phyloP scores from a whole-genome alignment of 257 asterid genomes.

The Solanum virginianum region DNA sequence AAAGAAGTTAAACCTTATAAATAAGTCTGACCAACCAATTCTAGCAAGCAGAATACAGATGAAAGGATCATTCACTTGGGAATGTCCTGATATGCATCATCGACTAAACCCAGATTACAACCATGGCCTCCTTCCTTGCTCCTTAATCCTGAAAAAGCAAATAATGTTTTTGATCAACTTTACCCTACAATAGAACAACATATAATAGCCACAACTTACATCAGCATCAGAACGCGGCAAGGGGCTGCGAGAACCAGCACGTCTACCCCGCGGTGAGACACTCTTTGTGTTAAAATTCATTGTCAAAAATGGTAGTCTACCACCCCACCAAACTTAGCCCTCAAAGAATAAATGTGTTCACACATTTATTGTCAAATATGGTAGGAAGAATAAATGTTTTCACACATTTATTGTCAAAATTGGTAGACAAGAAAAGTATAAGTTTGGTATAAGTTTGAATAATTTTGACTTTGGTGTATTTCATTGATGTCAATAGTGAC shows the following conservation, averaged over 20 bases:
- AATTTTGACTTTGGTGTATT: no score
- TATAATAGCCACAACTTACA: constrained; percentile 26
- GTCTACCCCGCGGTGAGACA: constrained; percentile 59
- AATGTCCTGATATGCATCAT: constrained; percentile 4
- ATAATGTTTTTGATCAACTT: not conserved
- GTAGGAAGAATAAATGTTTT: no score
- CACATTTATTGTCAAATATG: no score
- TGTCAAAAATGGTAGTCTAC: no score
- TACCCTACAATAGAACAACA: not conserved
- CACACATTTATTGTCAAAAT: no score
- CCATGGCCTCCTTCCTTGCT: constrained; percentile 3
- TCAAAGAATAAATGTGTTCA: no score
- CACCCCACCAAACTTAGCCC: no score
- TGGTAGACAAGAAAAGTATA: no score
- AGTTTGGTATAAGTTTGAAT: no score
- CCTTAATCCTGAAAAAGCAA: constrained; percentile 26
- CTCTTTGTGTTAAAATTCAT: no score
- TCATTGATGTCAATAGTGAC: no score
- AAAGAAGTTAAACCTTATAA: constrained; percentile 40
- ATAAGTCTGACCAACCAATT: constrained; percentile 16
- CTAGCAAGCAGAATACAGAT: constrained; percentile 34
- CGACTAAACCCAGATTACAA: not conserved
- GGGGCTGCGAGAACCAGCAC: constrained; percentile 53
- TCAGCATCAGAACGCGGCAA: constrained; percentile 76
- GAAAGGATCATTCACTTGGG: constrained; percentile 17